Conservation (phyloP, 2,329 filamentous ascomycete species). For the Talaromyces sp. region DNA sequence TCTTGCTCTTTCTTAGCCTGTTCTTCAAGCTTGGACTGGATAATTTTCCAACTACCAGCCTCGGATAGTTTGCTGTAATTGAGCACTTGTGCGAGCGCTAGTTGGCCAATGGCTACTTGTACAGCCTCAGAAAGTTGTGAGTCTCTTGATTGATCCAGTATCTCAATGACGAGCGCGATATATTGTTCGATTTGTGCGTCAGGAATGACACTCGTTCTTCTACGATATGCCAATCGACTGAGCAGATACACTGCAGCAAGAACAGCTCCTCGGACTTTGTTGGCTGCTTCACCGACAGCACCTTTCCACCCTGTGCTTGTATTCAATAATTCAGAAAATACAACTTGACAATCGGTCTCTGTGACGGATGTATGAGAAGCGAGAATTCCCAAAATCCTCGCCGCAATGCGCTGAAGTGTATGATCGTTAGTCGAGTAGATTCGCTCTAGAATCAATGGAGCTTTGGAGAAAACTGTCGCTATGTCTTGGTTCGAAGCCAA, state of each 20-base stretch:
- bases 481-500: slow-evolving; percentile 54
- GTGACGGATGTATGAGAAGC: slow-evolving; percentile 58
- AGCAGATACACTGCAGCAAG: slow-evolving; percentile 57
- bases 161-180: slow-evolving; percentile 46
- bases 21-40: slow-evolving; percentile 61
- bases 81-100: slow-evolving; percentile 58
- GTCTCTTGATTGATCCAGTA: slow-evolving; percentile 55
- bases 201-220: slow-evolving; percentile 28
- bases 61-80: slow-evolving; percentile 29
- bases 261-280: slow-evolving; percentile 60
- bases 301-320: slow-evolving; percentile 53
- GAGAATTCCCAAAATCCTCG: slow-evolving; percentile 72
- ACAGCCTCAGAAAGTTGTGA: slow-evolving; percentile 55
- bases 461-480: slow-evolving; percentile 48
- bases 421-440: slow-evolving; percentile 67
- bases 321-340: slow-evolving; percentile 47
- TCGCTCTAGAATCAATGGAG: slow-evolving; percentile 55
- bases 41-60: slow-evolving; percentile 36
- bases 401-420: slow-evolving; percentile 62
- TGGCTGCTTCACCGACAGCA: slow-evolving; percentile 58
- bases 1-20: slow-evolving; percentile 79
- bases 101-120: slow-evolving; percentile 57
- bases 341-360: slow-evolving; percentile 39
- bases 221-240: slow-evolving; percentile 55
- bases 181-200: slow-evolving; percentile 42